Evolutionary conservation across 1,139 yeast genomes (phyloP).

Genomic region (Scheffersomyces stambukii): DNA sequence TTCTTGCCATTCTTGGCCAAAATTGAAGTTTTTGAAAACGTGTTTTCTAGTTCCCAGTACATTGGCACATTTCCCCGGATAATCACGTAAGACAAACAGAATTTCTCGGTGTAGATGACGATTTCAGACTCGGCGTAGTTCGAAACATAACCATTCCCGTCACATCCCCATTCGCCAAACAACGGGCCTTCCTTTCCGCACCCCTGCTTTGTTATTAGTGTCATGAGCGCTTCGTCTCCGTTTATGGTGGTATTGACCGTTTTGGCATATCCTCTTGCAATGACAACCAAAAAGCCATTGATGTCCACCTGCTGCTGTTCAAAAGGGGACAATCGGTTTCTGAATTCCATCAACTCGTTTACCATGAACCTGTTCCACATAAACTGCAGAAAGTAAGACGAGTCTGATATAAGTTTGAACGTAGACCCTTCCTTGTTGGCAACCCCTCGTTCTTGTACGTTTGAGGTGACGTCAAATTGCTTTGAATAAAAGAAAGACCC

Average conservation of each 20-base stretch:
- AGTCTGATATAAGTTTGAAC: slow-evolving; percentile 35
- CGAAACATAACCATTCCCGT: slow-evolving; percentile 67
- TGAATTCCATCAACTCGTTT: slow-evolving; percentile 53
- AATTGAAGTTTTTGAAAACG: slow-evolving; percentile 28
- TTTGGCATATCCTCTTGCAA: slow-evolving; percentile 65
- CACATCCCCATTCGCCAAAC: slow-evolving; percentile 67
- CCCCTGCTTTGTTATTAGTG: slow-evolving; percentile 65
- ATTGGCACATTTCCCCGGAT: slow-evolving; percentile 69
- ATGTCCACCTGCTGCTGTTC: slow-evolving; percentile 52
- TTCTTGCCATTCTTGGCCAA: slow-evolving; percentile 43
- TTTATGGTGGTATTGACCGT: slow-evolving; percentile 46
- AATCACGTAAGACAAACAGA: slow-evolving; percentile 55
- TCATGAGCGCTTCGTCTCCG: slow-evolving; percentile 42
- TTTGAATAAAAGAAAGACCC: slow-evolving; percentile 67
- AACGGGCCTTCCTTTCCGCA: slow-evolving; percentile 57
- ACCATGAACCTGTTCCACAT: slow-evolving; percentile 66
- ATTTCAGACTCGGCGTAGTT: slow-evolving; percentile 67
- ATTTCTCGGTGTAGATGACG: slow-evolving; percentile 49
- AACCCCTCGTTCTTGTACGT: slow-evolving; percentile 52
- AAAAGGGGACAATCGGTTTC: slow-evolving; percentile 47
- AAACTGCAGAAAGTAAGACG: slow-evolving; percentile 50
- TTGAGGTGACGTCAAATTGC: slow-evolving; percentile 62
- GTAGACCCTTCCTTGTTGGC: slow-evolving; percentile 16
- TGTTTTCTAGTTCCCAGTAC: slow-evolving; percentile 56
- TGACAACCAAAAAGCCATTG: slow-evolving; percentile 54